Evolutionary conservation across 2,329 filamentous ascomycete genomes (phyloP).

Genomic region (Calonectria multiphialidica): DNA sequence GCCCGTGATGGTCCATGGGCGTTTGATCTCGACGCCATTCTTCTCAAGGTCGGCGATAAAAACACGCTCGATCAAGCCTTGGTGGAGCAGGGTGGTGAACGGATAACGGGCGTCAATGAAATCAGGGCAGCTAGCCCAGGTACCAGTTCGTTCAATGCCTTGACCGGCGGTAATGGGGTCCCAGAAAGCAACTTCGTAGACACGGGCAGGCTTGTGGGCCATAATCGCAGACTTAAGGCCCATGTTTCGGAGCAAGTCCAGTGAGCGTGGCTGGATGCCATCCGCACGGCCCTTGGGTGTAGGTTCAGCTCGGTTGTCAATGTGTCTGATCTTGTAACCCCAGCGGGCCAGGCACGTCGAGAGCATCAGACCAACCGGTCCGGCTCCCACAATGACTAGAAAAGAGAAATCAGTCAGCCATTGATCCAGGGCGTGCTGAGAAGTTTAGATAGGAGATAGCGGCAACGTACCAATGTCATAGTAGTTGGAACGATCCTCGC

Average conservation of each 20-base stretch:
- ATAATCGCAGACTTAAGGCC: conserved; percentile 90
- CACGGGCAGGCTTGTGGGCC: conserved; percentile 87
- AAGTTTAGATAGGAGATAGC: background rate
- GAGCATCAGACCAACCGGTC: conserved; percentile 88
- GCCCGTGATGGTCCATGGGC: conserved; percentile 73
- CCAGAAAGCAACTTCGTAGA: conserved; percentile 84
- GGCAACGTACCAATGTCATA: conserved; percentile 59
- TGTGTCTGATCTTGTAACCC: conserved; percentile 96
- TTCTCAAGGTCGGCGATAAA: conserved; percentile 75
- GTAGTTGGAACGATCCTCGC: conserved; percentile 39
- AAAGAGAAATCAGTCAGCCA: conserved; percentile 37
- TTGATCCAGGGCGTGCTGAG: background rate
- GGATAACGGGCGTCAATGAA: conserved; percentile 82
- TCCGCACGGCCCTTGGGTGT: conserved; percentile 89
- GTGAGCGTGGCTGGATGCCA: conserved; percentile 89
- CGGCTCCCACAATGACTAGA: conserved; percentile 86
- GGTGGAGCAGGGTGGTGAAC: conserved; percentile 78
- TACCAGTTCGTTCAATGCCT: conserved; percentile 75
- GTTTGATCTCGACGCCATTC: conserved; percentile 70
- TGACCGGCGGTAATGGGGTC: conserved; percentile 68
- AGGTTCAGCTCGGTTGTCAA: conserved; percentile 89
- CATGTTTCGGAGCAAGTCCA: conserved; percentile 90
- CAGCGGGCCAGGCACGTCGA: conserved; percentile 90
- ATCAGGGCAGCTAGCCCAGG: conserved; percentile 89
- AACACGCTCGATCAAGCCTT: conserved; percentile 78